phyloP scores from a whole-genome alignment of 2,329 filamentous ascomycete species.

The Corynespora cassiicola region DNA sequence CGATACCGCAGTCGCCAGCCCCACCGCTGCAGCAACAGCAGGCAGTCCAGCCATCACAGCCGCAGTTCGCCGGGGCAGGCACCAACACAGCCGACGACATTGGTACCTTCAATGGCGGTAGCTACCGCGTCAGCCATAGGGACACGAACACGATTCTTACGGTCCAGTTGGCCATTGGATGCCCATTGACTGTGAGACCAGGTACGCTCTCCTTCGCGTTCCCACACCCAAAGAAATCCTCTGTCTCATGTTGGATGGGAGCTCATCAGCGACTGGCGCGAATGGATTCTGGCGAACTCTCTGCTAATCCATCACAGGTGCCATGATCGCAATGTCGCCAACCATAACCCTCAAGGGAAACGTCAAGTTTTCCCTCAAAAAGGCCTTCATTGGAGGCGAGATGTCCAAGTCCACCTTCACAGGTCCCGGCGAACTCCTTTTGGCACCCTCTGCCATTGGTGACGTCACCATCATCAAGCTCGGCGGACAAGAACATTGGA shows the following conservation, averaged over 20 bases:
- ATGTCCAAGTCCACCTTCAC: slow-evolving; percentile 81
- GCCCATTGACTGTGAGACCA: slow-evolving; percentile 80
- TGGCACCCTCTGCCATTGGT: slow-evolving; percentile 80
- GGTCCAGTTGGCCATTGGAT: slow-evolving; percentile 86
- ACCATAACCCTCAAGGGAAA: slow-evolving; percentile 83
- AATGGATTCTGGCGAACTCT: no score
- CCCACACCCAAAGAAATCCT: background rate
- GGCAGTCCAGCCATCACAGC: slow-evolving; percentile 42
- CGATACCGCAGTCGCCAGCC: slow-evolving; percentile 18
- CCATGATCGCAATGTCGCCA: slow-evolving; percentile 95
- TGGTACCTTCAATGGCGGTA: slow-evolving; percentile 96
- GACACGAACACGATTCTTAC: slow-evolving; percentile 91
- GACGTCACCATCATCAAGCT: slow-evolving; percentile 85
- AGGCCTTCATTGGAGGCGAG: slow-evolving; percentile 83
- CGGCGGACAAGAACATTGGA: slow-evolving; percentile 77
- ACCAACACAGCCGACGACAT: slow-evolving; percentile 77
- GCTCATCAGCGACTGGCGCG: background rate
- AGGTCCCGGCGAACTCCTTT: slow-evolving; percentile 86
- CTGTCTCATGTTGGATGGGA: background rate
- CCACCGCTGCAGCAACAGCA: slow-evolving; percentile 40
- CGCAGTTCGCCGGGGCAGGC: slow-evolving; percentile 69
- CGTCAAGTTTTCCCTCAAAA: slow-evolving; percentile 88
- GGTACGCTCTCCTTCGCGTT: slow-evolving; percentile 51
- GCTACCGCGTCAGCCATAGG: slow-evolving; percentile 89
- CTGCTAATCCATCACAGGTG: slow-evolving; percentile 57